phyloP scores from a whole-genome alignment of 129 eudicot genomes.

The Erigeron canadensis region DNA sequence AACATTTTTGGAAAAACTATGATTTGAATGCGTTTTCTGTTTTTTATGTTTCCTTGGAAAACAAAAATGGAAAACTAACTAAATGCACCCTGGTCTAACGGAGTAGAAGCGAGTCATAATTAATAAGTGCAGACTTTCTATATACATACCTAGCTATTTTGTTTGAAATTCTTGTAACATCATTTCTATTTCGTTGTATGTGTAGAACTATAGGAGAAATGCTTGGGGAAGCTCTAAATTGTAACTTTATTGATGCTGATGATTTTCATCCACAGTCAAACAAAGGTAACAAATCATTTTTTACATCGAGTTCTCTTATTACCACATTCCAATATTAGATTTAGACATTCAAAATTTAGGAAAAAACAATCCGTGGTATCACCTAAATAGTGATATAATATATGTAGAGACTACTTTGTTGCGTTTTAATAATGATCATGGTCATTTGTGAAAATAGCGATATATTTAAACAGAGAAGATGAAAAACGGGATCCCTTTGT shows the following conservation, averaged over 20 bases:
- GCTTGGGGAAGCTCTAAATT: constrained; percentile 54
- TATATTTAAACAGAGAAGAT: constrained; percentile 58
- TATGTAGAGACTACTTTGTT: too few relatives aligned
- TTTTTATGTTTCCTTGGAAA: too few relatives aligned
- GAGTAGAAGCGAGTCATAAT: too few relatives aligned
- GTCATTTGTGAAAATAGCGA: constrained; percentile 24
- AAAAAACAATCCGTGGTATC: neutral
- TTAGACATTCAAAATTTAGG: too few relatives aligned
- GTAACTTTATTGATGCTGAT: constrained; percentile 83
- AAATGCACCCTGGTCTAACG: too few relatives aligned
- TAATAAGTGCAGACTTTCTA: neutral
- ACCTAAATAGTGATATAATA: neutral
- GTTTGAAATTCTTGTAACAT: neutral
- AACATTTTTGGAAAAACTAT: too few relatives aligned
- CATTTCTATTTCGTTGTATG: neutral
- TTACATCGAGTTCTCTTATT: neutral
- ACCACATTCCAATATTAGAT: neutral
- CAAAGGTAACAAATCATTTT: constrained; percentile 55
- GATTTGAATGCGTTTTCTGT: too few relatives aligned
- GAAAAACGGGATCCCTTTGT: constrained; percentile 77
- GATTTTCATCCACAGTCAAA: constrained; percentile 83
- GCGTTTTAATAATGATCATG: constrained; percentile 14
- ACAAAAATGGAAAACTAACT: too few relatives aligned
- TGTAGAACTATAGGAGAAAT: constrained; percentile 74
- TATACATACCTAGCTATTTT: neutral